Evolutionary conservation across 345 rosid genomes (phyloP), one percentile per base, ranked within the genome.

Genomic region (Rhizophora apiculata): DNA sequence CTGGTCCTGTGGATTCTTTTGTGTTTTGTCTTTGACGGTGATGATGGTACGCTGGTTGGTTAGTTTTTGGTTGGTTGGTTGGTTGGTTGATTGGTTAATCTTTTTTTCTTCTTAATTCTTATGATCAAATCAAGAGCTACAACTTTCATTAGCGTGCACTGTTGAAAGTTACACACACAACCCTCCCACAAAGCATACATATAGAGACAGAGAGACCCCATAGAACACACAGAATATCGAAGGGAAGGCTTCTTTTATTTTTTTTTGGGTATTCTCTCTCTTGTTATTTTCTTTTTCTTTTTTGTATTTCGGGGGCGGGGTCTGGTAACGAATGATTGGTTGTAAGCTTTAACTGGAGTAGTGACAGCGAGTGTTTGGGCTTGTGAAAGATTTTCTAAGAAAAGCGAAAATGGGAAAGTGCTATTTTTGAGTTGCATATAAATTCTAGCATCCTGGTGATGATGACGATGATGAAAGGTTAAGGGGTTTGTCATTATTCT

Each of bases 1-100:
- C 71, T 67, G 18, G 60, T 43, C 54, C 54, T 49, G 67, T 75
- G 76, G 69, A 67, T 62, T 70, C 71, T 68, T 70, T 54, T 65
- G 26, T 55, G 65, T 71, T 77, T 71, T 74, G 57, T 68, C 72
- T 64, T 62, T 59, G 66, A 62, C 67, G 61, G 30, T 6, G 31
- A 31, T 31, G 32, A 31, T 31, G 32, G 32, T 31, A 5, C 57
- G n/a, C 26, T 18, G 19, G 5, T 49, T 46, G 24, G 32, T 31
- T 31, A 4, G 5, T 31, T 24, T 24, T 24, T 27, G 2, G 58
- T 34, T 49, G 6, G 58, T 60, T 56, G 6, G 58, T 60, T 56
- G 21, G 68, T 30, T 66, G 21, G 68, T 6, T 57, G 72, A 70
- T 65, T 64, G 76, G 68, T 78, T 51, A 60, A 68, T 57, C 74